phyloP scores from a whole-genome alignment of 2,329 filamentous ascomycete species.

The Colletotrichum sp. region DNA sequence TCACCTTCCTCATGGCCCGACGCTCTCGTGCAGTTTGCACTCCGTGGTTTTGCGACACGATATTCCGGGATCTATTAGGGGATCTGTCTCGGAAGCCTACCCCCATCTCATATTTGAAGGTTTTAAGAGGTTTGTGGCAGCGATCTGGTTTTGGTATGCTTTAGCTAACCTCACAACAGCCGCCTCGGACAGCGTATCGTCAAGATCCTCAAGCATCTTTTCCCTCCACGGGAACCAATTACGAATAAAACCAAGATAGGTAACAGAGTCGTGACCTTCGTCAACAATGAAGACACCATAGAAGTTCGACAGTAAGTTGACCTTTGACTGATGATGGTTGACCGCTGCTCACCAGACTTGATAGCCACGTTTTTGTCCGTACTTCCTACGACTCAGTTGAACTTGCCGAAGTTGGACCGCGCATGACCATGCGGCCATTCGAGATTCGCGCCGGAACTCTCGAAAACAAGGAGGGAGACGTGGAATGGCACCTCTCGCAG shows the following conservation, averaged over 20 bases:
- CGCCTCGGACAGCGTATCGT: constrained; percentile 81
- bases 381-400: constrained; percentile 89
- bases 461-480: constrained; percentile 93
- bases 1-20: constrained; percentile 88
- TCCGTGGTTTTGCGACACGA: constrained; percentile 92
- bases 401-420: constrained; percentile 78
- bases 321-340: background rate
- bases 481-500: constrained; percentile 95
- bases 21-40: constrained; percentile 75
- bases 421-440: constrained; percentile 84
- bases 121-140: constrained; percentile 58
- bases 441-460: constrained; percentile 91
- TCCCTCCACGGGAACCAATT: constrained; percentile 83
- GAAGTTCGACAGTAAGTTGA: constrained; percentile 69
- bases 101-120: constrained; percentile 89
- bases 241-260: constrained; percentile 78
- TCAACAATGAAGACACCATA: constrained; percentile 74
- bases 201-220: constrained; percentile 91
- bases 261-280: constrained; percentile 86
- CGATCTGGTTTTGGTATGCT: background rate
- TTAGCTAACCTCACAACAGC: constrained; percentile 46
- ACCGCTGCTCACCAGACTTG: background rate
- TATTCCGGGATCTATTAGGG: constrained; percentile 85
- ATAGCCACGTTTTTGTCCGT: constrained; percentile 79
- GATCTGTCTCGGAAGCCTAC: constrained; percentile 90